Percentiles rank a stretch among this genome's conserved stretches.
Conservation (phyloP, 345 rosid genomes). For the Ricinus communis region DNA sequence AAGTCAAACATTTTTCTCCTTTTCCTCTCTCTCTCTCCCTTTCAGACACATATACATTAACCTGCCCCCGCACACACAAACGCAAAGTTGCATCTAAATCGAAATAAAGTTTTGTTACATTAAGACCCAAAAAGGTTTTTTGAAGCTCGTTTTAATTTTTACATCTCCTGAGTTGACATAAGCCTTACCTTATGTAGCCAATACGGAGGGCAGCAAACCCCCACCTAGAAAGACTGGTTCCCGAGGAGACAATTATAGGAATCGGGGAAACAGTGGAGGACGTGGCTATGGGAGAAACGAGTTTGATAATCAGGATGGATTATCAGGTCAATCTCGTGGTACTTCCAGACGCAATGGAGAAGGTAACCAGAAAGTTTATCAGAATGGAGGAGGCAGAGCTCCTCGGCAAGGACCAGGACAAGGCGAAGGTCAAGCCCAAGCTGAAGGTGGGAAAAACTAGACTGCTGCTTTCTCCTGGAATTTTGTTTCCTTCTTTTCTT, state of each 20-base stretch:
- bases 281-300: constrained; percentile 23
- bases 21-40: too few relatives aligned
- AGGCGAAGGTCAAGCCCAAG: not conserved
- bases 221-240: constrained; percentile 17
- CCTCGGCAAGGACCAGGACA: constrained; percentile 10
- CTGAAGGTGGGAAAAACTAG: constrained; percentile 9
- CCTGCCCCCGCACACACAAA: too few relatives aligned
- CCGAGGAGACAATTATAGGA: constrained; percentile 13
- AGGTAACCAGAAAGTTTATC: constrained; percentile 15
- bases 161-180: not conserved
- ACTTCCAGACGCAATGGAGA: constrained; percentile 19
- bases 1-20: constrained; percentile 17
- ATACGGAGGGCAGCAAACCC: constrained; percentile 17
- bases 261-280: constrained; percentile 15
- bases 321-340: constrained; percentile 16
- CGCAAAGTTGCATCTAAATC: not conserved
- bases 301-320: constrained; percentile 18
- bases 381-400: constrained; percentile 16
- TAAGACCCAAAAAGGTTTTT: not conserved
- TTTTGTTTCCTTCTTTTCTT: constrained; percentile 1
- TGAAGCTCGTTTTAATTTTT: not conserved
- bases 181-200: constrained; percentile 16
- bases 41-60: too few relatives aligned
- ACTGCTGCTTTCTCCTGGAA: not conserved
- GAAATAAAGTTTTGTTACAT: not conserved